These are phyloP conservation scores for Juncus inflexus DNA, from an alignment of 176 grass and related monocot genomes.

Conservation along the genomic window DNA sequence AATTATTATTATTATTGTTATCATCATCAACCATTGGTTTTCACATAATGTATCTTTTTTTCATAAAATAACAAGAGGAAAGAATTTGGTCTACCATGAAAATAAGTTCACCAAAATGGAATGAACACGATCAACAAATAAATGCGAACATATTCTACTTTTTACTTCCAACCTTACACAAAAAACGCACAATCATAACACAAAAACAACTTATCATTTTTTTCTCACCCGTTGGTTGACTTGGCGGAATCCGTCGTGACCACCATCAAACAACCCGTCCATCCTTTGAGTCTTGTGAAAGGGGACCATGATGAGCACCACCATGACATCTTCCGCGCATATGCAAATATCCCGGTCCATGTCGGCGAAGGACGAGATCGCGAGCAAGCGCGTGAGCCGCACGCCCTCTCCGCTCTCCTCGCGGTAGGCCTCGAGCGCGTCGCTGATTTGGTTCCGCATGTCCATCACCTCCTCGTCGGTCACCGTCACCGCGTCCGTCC, in stretches of 20 bases:
- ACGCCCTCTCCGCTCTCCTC: conserved; percentile 25
- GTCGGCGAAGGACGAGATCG: conserved; percentile 58
- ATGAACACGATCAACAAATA: background rate
- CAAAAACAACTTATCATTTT: background rate
- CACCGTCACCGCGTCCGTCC: conserved; percentile 45
- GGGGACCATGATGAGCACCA: conserved; percentile 37
- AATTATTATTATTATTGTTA: background rate
- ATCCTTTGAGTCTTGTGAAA: conserved; percentile 55
- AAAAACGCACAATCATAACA: background rate
- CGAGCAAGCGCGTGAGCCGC: conserved; percentile 44
- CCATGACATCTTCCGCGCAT: conserved; percentile 61
- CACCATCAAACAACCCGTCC: conserved; percentile 51
- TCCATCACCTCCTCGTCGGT: conserved; percentile 59
- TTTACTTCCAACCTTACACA: background rate
- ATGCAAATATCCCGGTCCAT: conserved; percentile 80
- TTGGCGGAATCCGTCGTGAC: conserved; percentile 39
- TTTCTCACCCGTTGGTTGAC: conserved; percentile 61
- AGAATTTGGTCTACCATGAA: too few species aligned
- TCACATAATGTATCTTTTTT: too few species aligned
- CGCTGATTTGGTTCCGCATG: conserved; percentile 57
- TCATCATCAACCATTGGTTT: background rate
- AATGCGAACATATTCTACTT: background rate
- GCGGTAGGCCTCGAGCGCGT: conserved; percentile 47
- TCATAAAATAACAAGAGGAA: too few species aligned
- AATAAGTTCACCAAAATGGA: too few species aligned